Evolutionary conservation across 148 eudicot species (phyloP), one percentile per base, ranked within the genome.

Genomic region (Persicaria maculosa): DNA sequence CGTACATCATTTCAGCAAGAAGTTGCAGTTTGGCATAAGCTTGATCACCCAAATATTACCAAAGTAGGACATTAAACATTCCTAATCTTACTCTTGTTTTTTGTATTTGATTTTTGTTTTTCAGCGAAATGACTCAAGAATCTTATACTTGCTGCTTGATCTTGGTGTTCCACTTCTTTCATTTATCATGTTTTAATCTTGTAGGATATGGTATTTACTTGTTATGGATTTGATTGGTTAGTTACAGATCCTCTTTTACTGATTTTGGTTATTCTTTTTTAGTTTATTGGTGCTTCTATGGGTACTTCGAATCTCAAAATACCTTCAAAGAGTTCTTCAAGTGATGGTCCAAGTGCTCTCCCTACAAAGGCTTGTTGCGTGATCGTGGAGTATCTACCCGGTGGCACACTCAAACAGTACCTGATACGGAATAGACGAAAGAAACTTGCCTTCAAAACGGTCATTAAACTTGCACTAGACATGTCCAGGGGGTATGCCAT

Each of bases 231-330:
- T 53, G 8, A n/a, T 15, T 52, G 55, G 16, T 52, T 15, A 4
- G 40, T 74, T 61, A 11, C 31, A 17, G 2, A 2, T 57, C 7
- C 9, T 58, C 12, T 16, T 22, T 9, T 20, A 53, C 20, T 58
- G 9, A 58, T 22, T 58, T 58, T 58, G 65, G 20, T 19, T 31
- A 31, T 58, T 54, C 3, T 1, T 67, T 76, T 75, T 76, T 84
- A 93, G 98, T 93, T 93, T 83, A 80, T 93, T 73, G 98, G 98
- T 44, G 98, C 98, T 62, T 88, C 98, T 58, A 88, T 89, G 93
- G 98, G 98, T 48, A 90, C 96, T 36, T 88, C 97, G 47, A 85
- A 93, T 82, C 86, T 93, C 48, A 93, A 85, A 78, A 80, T 90
- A 59, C 97, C 96, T 77, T 50, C 81, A 7, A 85, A 86, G 73